phyloP scores from a whole-genome alignment of 2,329 filamentous ascomycete species.

The Paraphoma chrysanthemicola region DNA sequence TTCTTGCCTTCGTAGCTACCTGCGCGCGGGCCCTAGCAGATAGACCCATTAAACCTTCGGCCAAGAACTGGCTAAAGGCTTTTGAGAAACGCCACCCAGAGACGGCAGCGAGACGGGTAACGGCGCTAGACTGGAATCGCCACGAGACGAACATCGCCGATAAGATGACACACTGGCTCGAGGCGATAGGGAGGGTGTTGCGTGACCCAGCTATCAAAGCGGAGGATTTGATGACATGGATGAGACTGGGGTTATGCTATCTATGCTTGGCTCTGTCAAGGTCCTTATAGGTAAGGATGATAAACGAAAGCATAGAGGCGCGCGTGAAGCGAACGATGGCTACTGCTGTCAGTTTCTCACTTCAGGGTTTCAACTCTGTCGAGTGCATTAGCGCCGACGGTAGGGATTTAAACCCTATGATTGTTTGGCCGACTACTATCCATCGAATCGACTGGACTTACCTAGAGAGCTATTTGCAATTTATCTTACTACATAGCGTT shows the following conservation, averaged over 20 bases:
- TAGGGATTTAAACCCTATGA: slow-evolving; percentile 22
- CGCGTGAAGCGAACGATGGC: slow-evolving; percentile 19
- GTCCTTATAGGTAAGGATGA: slow-evolving; percentile 20
- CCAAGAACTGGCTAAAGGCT: slow-evolving; percentile 9
- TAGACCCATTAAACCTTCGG: slow-evolving; percentile 12
- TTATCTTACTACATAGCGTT: too few species aligned
- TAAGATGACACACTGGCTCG: background rate
- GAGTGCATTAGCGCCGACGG: slow-evolving; percentile 20
- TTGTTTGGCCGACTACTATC: slow-evolving; percentile 21
- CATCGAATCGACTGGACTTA: slow-evolving; percentile 7
- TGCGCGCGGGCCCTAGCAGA: slow-evolving; percentile 13
- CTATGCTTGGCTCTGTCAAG: slow-evolving; percentile 13
- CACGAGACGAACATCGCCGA: background rate
- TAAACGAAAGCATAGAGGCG: slow-evolving; percentile 11
- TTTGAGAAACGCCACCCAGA: slow-evolving; percentile 36
- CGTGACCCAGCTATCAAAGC: background rate
- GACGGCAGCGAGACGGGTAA: slow-evolving; percentile 8
- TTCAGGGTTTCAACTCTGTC: too few species aligned
- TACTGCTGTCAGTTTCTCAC: too few species aligned
- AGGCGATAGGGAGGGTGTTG: slow-evolving; percentile 10
- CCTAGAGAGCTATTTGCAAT: too few species aligned
- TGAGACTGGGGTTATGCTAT: slow-evolving; percentile 11
- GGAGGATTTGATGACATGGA: slow-evolving; percentile 8
- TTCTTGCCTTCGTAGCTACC: slow-evolving; percentile 17
- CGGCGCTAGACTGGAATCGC: slow-evolving; percentile 21